Percentiles rank a stretch among this genome's conserved stretches.
phyloP scores from a whole-genome alignment of 306 rosid species.

The Urtica urens region DNA sequence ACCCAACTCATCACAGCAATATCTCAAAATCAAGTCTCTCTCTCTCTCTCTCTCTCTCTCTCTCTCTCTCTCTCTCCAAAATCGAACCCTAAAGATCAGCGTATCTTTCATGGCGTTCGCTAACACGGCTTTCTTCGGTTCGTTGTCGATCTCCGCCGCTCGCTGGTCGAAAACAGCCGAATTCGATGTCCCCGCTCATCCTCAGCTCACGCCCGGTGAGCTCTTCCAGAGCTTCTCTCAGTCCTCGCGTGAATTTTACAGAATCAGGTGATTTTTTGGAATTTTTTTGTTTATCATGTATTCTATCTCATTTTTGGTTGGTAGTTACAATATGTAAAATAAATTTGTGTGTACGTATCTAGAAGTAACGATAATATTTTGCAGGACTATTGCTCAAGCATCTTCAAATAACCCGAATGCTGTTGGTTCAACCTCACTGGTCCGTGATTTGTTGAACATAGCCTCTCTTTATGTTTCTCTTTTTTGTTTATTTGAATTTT shows the following conservation, averaged over 20 bases:
- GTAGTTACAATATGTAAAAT: too few species aligned
- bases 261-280: slow-evolving; percentile 20
- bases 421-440: slow-evolving; percentile 55
- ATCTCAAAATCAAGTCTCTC: too few species aligned
- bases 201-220: slow-evolving; percentile 12
- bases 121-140: slow-evolving; percentile 34
- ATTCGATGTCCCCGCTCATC: slow-evolving; percentile 21
- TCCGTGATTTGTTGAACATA: slow-evolving; percentile 24
- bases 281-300: not conserved
- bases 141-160: slow-evolving; percentile 26
- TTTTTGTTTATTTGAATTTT: too few species aligned
- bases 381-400: slow-evolving; percentile 50
- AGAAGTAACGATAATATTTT: slow-evolving; percentile 12
- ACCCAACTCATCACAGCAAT: too few species aligned
- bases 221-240: slow-evolving; percentile 8
- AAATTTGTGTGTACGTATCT: too few species aligned
- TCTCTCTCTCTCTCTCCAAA: not conserved
- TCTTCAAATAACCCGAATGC: slow-evolving; percentile 59
- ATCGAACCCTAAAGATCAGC: not conserved
- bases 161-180: slow-evolving; percentile 23
- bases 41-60: not conserved
- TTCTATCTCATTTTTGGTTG: not conserved
- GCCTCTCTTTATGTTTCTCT: too few species aligned
- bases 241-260: slow-evolving; percentile 7
- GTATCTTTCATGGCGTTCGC: slow-evolving; percentile 64